These are phyloP conservation scores for Phytophthora hybrid DNA, from an alignment of 352 stramenopile species.

Conservation along the genomic window DNA sequence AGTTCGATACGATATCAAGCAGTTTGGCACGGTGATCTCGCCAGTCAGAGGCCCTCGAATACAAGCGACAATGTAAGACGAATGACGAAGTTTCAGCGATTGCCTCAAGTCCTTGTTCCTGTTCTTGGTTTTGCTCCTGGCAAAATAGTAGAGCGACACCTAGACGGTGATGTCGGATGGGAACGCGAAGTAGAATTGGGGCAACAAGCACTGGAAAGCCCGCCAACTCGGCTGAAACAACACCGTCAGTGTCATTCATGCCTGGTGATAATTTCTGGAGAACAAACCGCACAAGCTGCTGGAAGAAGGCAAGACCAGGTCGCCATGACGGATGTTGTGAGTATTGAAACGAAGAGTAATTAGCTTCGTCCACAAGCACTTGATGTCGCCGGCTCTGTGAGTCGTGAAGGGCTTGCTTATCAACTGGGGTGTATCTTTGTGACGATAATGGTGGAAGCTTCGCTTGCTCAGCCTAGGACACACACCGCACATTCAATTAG, in stretches of 20 bases:
- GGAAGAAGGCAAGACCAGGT: constrained; percentile 64
- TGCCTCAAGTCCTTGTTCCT: constrained; percentile 3
- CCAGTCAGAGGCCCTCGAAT: constrained; percentile 20
- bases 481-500: background rate
- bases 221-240: constrained; percentile 25
- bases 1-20: constrained; percentile 31
- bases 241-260: background rate
- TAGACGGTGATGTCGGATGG: background rate
- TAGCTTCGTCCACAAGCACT: constrained; percentile 50
- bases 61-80: constrained; percentile 29
- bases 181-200: constrained; percentile 37
- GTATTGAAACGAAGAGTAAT: constrained; percentile 46
- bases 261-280: constrained; percentile 13
- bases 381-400: constrained; percentile 43
- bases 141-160: constrained; percentile 37
- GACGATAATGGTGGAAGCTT: constrained; percentile 28
- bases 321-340: constrained; percentile 37
- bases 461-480: background rate
- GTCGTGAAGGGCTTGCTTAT: constrained; percentile 29
- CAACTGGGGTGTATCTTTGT: constrained; percentile 1
- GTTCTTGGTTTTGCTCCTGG: constrained; percentile 32
- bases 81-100: constrained; percentile 1
- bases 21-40: constrained; percentile 20
- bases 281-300: constrained; percentile 40
- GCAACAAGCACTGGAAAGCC: constrained; percentile 40